These are phyloP conservation scores for Cucumis sativus DNA, from an alignment of 306 rosid species.

Conservation along the genomic window DNA sequence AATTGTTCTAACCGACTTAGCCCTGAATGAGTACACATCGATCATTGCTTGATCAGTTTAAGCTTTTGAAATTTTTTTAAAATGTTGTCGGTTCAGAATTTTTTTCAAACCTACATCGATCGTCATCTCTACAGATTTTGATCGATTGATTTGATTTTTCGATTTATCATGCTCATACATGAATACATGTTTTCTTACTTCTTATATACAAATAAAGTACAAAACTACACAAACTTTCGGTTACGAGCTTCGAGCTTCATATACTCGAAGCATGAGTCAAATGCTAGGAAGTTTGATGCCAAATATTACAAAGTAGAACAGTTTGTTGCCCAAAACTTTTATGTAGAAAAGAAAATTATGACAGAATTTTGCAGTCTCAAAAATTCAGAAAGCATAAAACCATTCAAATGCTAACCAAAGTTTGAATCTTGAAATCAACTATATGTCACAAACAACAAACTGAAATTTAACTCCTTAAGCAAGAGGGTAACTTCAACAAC, in stretches of 20 bases:
- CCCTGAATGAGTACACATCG: too few relatives aligned
- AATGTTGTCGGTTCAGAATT: too few relatives aligned
- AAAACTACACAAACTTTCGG: not conserved
- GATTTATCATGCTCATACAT: too few relatives aligned
- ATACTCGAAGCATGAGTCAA: not conserved
- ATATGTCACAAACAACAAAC: not conserved
- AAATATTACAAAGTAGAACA: not conserved
- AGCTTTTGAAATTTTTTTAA: too few relatives aligned
- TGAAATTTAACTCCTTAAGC: not conserved
- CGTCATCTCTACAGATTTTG: too few relatives aligned
- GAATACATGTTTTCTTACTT: too few relatives aligned
- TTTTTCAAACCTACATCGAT: too few relatives aligned
- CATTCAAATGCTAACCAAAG: not conserved
- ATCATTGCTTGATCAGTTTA: too few relatives aligned
- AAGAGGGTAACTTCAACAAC: not conserved
- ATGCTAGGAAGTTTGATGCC: not conserved
- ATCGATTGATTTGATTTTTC: too few relatives aligned
- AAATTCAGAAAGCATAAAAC: not conserved
- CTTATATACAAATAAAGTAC: not conserved
- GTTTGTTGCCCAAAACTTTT: not conserved
- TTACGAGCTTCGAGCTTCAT: not conserved
- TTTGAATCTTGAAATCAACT: not conserved
- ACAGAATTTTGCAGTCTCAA: not conserved
- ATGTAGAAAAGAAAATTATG: not conserved
- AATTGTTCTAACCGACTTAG: too few relatives aligned